Base-by-base conservation (phyloP, 1,284 basidiomycete genomes). In the Fomitopsis betulina region DNA sequence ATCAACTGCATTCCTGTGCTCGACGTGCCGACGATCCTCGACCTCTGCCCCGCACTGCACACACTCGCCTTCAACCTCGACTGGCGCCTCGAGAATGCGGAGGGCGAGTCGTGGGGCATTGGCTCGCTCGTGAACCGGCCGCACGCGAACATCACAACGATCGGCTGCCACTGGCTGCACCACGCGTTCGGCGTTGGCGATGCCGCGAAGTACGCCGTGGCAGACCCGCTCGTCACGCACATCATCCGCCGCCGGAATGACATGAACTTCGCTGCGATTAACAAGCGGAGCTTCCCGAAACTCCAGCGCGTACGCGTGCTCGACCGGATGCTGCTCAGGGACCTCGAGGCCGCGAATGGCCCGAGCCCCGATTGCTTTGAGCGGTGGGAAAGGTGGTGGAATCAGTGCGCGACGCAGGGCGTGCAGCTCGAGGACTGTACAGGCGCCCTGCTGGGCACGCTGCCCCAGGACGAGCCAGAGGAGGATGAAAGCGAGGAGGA, bases 301-400 rank as follows among this genome's bases (percentile, higher is more conserved):
- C 71, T 91, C 42, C 73, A 78, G 59, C 74, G 80, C 17, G 76
- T 89, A 33, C 76, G 88, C 30, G 79, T 83, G 19, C 68, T 90
- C 57, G 86, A 77, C 60, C 69, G 79, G 33, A 73, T 70, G 5
- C 71, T 89, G 65, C 68, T 91, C 45, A 70, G 73, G 21, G 83
- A 84, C 53, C 70, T 91, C 53, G 84, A 89, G 57, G 71, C 73
- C 23, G 79, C 76, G 30, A 70, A 81, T 42, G 78, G 82, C 0
- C 81, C 81, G 1, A 72, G 71, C 40, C 64, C 68, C 38, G 75
- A 71, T 13, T 83, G 78, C 56, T 78, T 75, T 63, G 75, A 80
- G 57, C 72, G 89, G n/a, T 91, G 87, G 84, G 83, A 84, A 65
- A 73, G 77, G 51, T 91, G 88, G 89, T 87, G 82, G 79, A 75